Percentiles rank a stretch among this genome's conserved stretches.
These are phyloP conservation scores for Cryptococcus sp. DNA, from an alignment of 1,284 basidiomycete species.

Conservation along the genomic window DNA sequence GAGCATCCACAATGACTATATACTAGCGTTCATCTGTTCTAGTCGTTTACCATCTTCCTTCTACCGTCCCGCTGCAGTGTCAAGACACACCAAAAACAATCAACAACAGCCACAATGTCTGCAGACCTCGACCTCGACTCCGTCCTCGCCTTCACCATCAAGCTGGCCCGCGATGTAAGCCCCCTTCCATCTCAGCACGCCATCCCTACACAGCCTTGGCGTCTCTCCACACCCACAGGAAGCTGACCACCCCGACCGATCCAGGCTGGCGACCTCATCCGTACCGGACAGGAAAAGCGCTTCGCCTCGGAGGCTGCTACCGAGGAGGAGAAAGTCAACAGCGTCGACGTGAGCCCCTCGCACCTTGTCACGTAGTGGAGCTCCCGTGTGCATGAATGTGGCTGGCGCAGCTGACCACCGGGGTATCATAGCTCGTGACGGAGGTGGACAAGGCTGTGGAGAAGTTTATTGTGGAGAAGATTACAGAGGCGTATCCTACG, in stretches of 20 bases:
- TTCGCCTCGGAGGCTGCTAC: constrained; percentile 54
- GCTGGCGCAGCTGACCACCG: not conserved
- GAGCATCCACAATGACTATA: no score
- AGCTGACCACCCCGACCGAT: not conserved
- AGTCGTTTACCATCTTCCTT: not conserved
- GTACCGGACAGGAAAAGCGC: constrained; percentile 49
- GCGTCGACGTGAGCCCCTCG: constrained; percentile 61
- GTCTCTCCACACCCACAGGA: not conserved
- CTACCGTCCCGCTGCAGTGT: no score
- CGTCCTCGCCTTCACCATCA: constrained; percentile 69
- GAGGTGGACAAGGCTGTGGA: constrained; percentile 94
- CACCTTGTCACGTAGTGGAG: not conserved
- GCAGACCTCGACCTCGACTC: constrained; percentile 57
- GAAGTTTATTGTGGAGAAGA: constrained; percentile 70
- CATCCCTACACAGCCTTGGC: not conserved
- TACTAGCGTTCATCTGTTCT: no score
- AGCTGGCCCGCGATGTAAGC: constrained; percentile 58
- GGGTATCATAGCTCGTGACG: constrained; percentile 66
- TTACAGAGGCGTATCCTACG: constrained; percentile 65
- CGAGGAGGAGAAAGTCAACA: constrained; percentile 82
- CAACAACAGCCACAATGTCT: constrained; percentile 19
- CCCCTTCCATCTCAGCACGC: not conserved
- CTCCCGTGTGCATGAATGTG: not conserved
- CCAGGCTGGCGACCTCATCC: constrained; percentile 53
- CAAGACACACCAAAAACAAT: not conserved